phyloP scores from a whole-genome alignment of 139 green algal species.

The Chlorokybus atmophyticus region DNA sequence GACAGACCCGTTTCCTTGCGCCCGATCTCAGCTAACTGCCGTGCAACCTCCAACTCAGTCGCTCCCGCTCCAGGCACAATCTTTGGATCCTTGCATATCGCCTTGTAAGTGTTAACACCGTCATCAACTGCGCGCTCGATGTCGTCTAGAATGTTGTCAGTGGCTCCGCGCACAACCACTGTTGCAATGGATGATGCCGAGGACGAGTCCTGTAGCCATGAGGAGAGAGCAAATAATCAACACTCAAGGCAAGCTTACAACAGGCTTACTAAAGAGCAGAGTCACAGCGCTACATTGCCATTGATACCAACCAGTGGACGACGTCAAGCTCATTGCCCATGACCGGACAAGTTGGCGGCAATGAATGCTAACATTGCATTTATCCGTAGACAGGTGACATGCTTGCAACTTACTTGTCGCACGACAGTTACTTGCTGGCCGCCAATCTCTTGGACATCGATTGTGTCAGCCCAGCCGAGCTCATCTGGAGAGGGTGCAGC shows the following conservation, averaged over 20 bases:
- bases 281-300: no score
- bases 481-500: conserved; percentile 23
- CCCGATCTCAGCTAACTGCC: conserved; percentile 41
- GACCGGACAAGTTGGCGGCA: no score
- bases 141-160: conserved; percentile 81
- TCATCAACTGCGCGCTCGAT: conserved; percentile 91
- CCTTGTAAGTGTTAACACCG: conserved; percentile 91
- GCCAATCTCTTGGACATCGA: conserved; percentile 66
- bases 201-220: no score
- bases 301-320: no score
- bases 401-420: no score
- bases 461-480: conserved; percentile 22
- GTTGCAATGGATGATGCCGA: conserved; percentile 52
- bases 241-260: no score
- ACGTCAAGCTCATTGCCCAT: no score
- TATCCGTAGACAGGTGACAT: no score
- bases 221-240: no score
- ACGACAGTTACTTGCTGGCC: conserved; percentile 53
- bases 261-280: no score
- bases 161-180: conserved; percentile 79
- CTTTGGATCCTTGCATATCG: conserved; percentile 63
- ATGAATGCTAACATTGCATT: no score
- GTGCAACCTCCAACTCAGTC: conserved; percentile 73
- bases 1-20: conserved; percentile 81
- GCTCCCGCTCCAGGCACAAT: conserved; percentile 69